Evolutionary conservation across 768 basidiomycete genomes (phyloP).

Genomic region (Suillus variegatus): DNA sequence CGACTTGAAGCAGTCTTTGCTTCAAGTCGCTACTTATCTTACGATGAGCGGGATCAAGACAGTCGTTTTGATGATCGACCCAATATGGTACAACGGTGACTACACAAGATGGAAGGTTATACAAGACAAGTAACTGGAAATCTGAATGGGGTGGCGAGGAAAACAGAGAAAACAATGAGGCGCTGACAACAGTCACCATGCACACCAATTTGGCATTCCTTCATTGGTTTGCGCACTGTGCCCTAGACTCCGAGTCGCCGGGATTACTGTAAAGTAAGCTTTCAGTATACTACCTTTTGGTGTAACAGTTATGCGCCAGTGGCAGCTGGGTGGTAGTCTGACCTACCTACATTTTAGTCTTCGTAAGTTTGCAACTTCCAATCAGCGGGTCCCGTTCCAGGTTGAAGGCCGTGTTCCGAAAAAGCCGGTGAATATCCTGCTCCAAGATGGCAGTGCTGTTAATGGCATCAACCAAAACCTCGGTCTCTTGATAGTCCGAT

Average conservation of each 20-base stretch:
- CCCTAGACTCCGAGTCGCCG: no score
- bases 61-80: neutral
- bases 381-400: neutral
- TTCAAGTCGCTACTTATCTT: neutral
- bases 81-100: neutral
- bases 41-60: neutral
- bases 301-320: no score
- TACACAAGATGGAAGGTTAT: neutral
- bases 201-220: neutral
- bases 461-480: neutral
- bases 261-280: no score
- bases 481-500: slow-evolving; percentile 1
- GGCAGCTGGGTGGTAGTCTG: no score
- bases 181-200: neutral
- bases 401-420: slow-evolving; percentile 1
- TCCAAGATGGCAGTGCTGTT: neutral
- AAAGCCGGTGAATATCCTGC: neutral
- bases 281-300: no score
- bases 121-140: neutral
- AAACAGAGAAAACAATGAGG: neutral
- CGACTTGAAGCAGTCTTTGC: neutral
- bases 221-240: neutral
- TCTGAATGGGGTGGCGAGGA: neutral
- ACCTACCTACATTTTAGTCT: neutral
- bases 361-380: neutral